These are phyloP conservation scores for Pleurozium schreberi DNA, from an alignment of 225 moss, liverwort and hornwort genomes.

Conservation along the genomic window DNA sequence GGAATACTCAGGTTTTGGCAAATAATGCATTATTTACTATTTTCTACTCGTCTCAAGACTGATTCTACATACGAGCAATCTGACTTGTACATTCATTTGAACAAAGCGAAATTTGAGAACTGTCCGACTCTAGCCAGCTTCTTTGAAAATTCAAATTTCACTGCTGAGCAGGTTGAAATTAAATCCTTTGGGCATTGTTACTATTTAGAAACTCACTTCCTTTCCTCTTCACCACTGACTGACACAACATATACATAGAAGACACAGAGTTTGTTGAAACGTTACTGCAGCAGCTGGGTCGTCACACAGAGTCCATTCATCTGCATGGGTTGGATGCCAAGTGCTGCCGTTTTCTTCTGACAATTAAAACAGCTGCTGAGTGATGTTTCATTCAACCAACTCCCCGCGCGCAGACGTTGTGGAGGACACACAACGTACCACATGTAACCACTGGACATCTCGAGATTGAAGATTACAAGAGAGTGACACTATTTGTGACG, in stretches of 20 bases:
- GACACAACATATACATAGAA: background rate
- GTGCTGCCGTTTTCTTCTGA: constrained; percentile 14
- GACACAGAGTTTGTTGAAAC: constrained; percentile 1
- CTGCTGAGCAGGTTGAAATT: background rate
- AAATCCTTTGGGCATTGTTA: background rate
- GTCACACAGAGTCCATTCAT: background rate
- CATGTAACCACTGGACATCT: background rate
- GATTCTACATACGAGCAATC: background rate
- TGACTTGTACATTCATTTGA: background rate
- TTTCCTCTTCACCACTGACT: background rate
- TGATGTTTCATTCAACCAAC: constrained; percentile 31
- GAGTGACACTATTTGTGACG: too few species aligned
- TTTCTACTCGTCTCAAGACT: background rate
- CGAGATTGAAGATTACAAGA: background rate
- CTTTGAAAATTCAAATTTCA: background rate
- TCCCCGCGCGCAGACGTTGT: background rate
- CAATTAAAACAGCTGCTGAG: background rate
- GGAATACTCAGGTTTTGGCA: background rate
- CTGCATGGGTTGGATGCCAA: background rate
- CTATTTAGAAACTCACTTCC: background rate
- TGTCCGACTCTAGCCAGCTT: background rate
- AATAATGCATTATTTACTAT: background rate
- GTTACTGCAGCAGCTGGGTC: constrained; percentile 5
- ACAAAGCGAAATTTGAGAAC: background rate
- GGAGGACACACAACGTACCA: background rate